These are phyloP conservation scores for Solanum peruvianum DNA, from an alignment of 257 asterid species.

Conservation along the genomic window DNA sequence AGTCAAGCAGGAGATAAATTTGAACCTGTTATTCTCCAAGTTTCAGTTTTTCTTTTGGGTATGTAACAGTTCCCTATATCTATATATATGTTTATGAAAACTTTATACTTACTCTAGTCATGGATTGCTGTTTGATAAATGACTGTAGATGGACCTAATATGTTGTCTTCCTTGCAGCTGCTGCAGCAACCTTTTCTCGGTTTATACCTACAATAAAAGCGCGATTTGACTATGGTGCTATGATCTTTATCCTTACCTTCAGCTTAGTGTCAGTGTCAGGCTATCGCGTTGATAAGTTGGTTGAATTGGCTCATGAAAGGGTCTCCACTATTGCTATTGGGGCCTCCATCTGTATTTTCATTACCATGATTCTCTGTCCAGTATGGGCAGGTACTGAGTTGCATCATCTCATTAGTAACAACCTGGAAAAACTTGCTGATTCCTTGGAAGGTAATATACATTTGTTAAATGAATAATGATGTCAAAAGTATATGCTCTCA, in stretches of 20 bases:
- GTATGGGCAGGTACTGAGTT: conserved; percentile 87
- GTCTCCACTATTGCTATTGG: conserved; percentile 67
- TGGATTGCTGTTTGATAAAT: not conserved
- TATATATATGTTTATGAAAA: not conserved
- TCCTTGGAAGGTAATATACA: conserved; percentile 51
- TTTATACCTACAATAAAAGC: conserved; percentile 72
- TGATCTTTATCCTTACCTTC: conserved; percentile 80
- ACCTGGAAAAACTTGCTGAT: conserved; percentile 64
- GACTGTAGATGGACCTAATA: not conserved
- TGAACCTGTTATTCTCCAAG: conserved; percentile 61
- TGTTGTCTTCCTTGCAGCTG: conserved; percentile 35
- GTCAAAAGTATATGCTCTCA: not conserved
- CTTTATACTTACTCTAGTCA: not conserved
- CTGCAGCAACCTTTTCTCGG: conserved; percentile 72
- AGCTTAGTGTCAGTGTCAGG: conserved; percentile 83
- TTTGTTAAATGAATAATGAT: not conserved
- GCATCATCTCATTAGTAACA: conserved; percentile 42
- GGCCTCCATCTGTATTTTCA: conserved; percentile 53
- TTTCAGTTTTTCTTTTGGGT: conserved; percentile 70
- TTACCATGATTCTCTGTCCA: conserved; percentile 46
- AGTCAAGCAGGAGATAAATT: conserved; percentile 39
- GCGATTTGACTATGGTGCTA: conserved; percentile 65
- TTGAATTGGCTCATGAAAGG: conserved; percentile 62
- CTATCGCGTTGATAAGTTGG: conserved; percentile 58
- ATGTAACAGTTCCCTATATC: not conserved